Base-by-base conservation (phyloP, 2,329 filamentous ascomycete species). In the Emmonsia crescens region DNA sequence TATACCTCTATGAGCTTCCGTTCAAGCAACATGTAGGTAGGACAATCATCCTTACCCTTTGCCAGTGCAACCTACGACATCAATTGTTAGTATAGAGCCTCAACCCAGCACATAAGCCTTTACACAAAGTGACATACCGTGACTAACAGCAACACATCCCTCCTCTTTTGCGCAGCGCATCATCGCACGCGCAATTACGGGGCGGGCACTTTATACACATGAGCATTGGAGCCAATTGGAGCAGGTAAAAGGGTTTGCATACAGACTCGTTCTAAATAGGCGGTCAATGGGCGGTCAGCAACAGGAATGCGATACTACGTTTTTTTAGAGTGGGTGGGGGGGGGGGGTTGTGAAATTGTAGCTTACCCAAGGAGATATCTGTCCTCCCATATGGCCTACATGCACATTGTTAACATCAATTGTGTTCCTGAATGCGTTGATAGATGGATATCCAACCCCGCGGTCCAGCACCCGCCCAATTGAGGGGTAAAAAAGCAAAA, bases 331-430 rank as follows among this genome's bases (percentile, higher is more conserved):
- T n/a, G n/a, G n/a, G n/a, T n/a, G n/a, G n/a, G n/a, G n/a, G n/a
- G n/a, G 6, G n/a, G 5, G 16, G 24, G 38, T 24, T 24, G 42
- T 38, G 33, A 10, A 57, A 57, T n/a, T 48, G 29, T 27, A 65
- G 49, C 70, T 65, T 73, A 76, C 82, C 78, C 65, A 60, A 85
- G 78, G 55, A 85, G 79, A 76, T 85, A 85, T 65, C 81, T 78
- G 71, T 86, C 85, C 79, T 91, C 85, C 73, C 86, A 88, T 73
- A 85, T 83, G 64, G 84, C 84, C 66, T 86, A 85, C 62, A 67
- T 51, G 29, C n/a, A 42, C 21, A 57, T 60, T 44, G n/a, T 44
- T 48, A 60, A 76, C 59, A 74, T 72, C 9, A 57, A 46, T 48
- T 31, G 29, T 5, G 19, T 33, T 12, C 36, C 31, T 57, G 54